Percentiles rank a stretch among this genome's conserved stretches.
phyloP scores from a whole-genome alignment of 495 filamentous ascomycete genomes.

The Friedmanniomyces endolithicus region DNA sequence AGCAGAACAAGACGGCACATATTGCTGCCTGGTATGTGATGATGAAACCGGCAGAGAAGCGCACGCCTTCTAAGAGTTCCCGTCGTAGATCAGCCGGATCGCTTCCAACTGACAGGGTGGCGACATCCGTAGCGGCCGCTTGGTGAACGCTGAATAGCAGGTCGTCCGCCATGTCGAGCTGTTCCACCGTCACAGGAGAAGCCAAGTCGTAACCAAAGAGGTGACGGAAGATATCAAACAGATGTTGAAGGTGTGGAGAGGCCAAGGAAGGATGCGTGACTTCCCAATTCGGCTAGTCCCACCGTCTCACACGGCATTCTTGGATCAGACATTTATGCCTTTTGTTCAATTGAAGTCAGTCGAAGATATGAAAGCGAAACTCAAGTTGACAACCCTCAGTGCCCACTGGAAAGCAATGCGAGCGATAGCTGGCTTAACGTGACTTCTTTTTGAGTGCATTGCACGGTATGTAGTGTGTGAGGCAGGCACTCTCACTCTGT shows the following conservation, averaged over 20 bases:
- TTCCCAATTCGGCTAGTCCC: background rate
- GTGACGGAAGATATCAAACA: background rate
- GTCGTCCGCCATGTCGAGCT: background rate
- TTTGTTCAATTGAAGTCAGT: too few species aligned
- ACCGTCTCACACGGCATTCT: too few species aligned
- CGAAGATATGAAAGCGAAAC: too few species aligned
- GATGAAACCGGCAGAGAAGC: conserved; percentile 20
- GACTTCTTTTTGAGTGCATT: too few species aligned
- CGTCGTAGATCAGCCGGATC: background rate
- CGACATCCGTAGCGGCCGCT: background rate
- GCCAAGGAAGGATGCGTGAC: background rate
- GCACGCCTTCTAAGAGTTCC: conserved; percentile 15
- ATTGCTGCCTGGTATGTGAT: conserved; percentile 23
- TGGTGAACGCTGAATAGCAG: background rate
- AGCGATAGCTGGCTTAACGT: too few species aligned
- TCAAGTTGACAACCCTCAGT: too few species aligned
- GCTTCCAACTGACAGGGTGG: background rate
- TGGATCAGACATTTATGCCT: too few species aligned
- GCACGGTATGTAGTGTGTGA: too few species aligned
- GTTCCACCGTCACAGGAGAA: background rate
- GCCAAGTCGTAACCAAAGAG: background rate
- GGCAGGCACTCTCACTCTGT: too few species aligned
- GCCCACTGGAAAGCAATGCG: too few species aligned
- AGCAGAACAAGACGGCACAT: conserved; percentile 16
- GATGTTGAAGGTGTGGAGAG: too few species aligned